Evolutionary conservation across 2,329 filamentous ascomycete genomes (phyloP).

Genomic region (Cladosporium sp.): DNA sequence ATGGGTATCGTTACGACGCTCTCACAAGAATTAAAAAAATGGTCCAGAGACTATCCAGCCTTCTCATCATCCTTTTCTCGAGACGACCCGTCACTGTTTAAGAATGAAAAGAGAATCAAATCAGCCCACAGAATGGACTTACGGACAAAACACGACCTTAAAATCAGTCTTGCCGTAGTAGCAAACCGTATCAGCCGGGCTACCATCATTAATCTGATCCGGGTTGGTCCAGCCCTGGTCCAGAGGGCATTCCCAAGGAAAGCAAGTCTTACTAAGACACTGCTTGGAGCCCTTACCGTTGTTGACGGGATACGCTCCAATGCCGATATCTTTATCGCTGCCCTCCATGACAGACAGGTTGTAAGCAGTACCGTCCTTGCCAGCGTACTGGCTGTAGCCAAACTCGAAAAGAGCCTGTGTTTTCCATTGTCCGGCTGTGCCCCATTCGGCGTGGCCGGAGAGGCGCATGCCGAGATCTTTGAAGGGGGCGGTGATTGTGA

Average conservation of each 20-base stretch:
- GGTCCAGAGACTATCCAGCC: no score
- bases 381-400: slow-evolving; percentile 31
- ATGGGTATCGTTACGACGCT: background rate
- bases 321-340: slow-evolving; percentile 30
- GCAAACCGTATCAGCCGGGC: slow-evolving; percentile 37
- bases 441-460: slow-evolving; percentile 33
- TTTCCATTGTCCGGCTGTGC: slow-evolving; percentile 31
- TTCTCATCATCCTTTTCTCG: no score
- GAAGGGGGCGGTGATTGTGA: slow-evolving; percentile 30
- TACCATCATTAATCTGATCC: slow-evolving; percentile 28
- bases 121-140: background rate
- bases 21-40: background rate
- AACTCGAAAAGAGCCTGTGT: slow-evolving; percentile 35
- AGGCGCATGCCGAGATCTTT: slow-evolving; percentile 34
- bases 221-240: slow-evolving; percentile 34
- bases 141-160: slow-evolving; percentile 34
- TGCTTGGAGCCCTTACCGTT: slow-evolving; percentile 24
- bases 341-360: slow-evolving; percentile 32
- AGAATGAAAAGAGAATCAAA: background rate
- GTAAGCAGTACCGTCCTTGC: slow-evolving; percentile 27
- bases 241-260: slow-evolving; percentile 28
- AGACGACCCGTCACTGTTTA: background rate
- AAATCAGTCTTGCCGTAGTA: slow-evolving; percentile 35
- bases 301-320: slow-evolving; percentile 29
- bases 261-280: slow-evolving; percentile 33